Conservation (phyloP, 1,139 yeast genomes). For the Sugiyamaella pinicola region DNA sequence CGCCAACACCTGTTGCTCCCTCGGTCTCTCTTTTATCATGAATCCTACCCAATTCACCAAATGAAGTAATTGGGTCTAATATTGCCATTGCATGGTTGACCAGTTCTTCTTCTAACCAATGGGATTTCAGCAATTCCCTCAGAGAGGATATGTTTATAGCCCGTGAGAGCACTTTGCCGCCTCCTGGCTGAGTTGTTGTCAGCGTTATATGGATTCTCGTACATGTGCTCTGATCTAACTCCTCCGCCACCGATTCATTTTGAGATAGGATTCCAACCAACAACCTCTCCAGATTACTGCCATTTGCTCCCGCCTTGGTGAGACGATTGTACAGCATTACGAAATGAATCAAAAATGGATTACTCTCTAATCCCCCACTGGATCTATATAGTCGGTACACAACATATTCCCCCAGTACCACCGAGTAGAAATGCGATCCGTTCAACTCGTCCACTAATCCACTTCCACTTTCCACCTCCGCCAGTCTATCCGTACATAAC, state of each 20-base stretch:
- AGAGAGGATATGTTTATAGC: not conserved
- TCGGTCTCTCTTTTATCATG: not conserved
- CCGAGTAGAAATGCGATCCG: conserved; percentile 2
- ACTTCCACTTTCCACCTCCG: not conserved
- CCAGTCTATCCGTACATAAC: not conserved
- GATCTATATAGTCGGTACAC: conserved; percentile 5
- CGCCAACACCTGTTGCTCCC: not conserved
- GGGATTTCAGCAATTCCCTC: conserved; percentile 9
- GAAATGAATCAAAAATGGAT: conserved; percentile 26
- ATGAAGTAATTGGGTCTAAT: conserved; percentile 15
- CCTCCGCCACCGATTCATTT: not conserved
- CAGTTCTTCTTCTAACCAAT: conserved; percentile 18
- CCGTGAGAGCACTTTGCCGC: not conserved
- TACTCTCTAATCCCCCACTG: conserved; percentile 12
- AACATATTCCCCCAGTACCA: conserved; percentile 13
- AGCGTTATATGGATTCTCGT: not conserved
- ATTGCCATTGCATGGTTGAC: conserved; percentile 9
- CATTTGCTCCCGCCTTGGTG: not conserved
- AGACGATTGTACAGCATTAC: conserved; percentile 11
- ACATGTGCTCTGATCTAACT: conserved; percentile 12
- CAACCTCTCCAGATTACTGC: not conserved
- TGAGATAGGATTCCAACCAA: conserved; percentile 4
- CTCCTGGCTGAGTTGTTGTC: not conserved
- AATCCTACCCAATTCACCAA: not conserved
- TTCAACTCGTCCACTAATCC: conserved; percentile 6